Conservation (phyloP, 139 green algal species). For the Micractinium sp. region DNA sequence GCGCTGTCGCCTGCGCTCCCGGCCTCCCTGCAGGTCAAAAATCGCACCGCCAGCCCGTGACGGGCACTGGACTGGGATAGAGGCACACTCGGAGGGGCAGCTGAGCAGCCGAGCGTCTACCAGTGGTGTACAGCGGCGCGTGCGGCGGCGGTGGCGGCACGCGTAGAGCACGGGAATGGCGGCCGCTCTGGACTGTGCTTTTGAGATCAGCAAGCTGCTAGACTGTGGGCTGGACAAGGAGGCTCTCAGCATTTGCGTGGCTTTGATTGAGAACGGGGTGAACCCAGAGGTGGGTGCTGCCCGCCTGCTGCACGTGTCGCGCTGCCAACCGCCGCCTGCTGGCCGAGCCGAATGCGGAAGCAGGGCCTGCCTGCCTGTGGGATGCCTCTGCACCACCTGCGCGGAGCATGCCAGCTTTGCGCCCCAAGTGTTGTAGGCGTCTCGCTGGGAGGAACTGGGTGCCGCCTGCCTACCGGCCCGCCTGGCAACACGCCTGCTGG, state of each 20-base stretch:
- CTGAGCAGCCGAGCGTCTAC: background rate
- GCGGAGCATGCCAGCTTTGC: no score
- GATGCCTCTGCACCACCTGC: background rate
- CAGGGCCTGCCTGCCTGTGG: no score
- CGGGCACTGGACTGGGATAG: no score
- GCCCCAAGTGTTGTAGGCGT: background rate
- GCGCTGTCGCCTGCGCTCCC: no score
- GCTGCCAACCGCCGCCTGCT: background rate
- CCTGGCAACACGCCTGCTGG: background rate
- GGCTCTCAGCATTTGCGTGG: slow-evolving; percentile 73
- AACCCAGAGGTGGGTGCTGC: slow-evolving; percentile 72
- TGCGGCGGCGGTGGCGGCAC: background rate
- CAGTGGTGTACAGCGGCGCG: background rate
- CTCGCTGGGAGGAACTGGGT: no score
- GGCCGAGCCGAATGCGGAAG: background rate
- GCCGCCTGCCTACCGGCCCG: background rate
- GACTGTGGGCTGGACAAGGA: slow-evolving; percentile 74
- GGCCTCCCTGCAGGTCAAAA: no score
- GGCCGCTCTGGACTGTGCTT: slow-evolving; percentile 20
- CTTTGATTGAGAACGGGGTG: slow-evolving; percentile 75
- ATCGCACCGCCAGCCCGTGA: no score
- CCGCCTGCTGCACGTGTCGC: background rate
- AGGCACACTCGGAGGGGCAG: no score
- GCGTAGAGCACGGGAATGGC: background rate
- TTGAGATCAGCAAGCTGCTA: slow-evolving; percentile 44